Evolutionary conservation across 83 land plant species (phyloP).

Genomic region (Picea engelmannii): DNA sequence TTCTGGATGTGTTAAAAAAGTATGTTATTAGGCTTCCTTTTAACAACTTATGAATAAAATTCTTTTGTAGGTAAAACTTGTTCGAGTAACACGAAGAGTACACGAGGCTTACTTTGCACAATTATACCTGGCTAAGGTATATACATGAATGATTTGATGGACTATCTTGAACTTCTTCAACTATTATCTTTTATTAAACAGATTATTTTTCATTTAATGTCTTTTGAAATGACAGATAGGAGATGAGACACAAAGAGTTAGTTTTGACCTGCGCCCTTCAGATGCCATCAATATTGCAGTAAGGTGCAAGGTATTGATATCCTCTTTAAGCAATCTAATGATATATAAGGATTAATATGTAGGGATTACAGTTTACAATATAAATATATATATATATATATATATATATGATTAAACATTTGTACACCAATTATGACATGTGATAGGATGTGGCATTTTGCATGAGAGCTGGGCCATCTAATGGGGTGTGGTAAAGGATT

Average conservation of each 20-base stretch:
- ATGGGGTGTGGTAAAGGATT: too few species aligned
- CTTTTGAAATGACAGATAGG: slow-evolving; percentile 42
- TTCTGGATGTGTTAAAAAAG: background rate
- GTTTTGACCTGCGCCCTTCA: slow-evolving; percentile 88
- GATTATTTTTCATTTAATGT: background rate
- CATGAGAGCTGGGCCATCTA: too few species aligned
- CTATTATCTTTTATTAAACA: background rate
- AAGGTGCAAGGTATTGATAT: slow-evolving; percentile 65
- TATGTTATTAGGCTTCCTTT: background rate
- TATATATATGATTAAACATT: background rate
- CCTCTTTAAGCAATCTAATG: background rate
- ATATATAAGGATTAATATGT: background rate
- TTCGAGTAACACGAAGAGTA: slow-evolving; percentile 86
- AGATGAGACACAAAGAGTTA: slow-evolving; percentile 51
- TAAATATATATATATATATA: slow-evolving; percentile 5
- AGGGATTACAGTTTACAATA: background rate
- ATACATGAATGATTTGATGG: background rate
- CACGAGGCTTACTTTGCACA: slow-evolving; percentile 90
- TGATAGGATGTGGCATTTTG: too few species aligned
- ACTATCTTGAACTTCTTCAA: background rate
- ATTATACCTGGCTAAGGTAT: slow-evolving; percentile 72
- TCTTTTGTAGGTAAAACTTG: slow-evolving; percentile 66
- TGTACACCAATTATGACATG: too few species aligned
- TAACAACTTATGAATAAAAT: background rate
- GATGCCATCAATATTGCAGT: slow-evolving; percentile 98